A percentile compares a stretch with the other conserved stretches of the same genome.
phyloP scores from a whole-genome alignment of 805 yeast genomes.

The Pichia exigua region DNA sequence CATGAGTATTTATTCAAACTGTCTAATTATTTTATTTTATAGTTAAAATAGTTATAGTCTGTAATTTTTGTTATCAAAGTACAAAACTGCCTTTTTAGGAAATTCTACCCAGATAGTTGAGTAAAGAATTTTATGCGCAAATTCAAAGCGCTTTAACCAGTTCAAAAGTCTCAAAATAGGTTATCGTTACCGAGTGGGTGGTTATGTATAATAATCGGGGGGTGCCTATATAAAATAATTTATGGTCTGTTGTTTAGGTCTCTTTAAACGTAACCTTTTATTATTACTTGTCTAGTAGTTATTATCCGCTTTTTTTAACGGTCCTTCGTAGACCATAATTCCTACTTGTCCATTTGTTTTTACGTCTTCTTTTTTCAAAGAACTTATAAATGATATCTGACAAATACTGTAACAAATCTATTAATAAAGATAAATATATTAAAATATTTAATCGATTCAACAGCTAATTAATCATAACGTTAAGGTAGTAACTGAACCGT shows the following conservation, averaged over 20 bases:
- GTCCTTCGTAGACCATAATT: too few relatives aligned
- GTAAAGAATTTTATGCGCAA: background rate
- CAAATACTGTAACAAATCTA: background rate
- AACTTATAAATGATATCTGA: too few relatives aligned
- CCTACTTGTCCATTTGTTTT: too few relatives aligned
- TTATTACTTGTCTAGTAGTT: too few relatives aligned
- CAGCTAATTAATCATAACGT: conserved; percentile 27
- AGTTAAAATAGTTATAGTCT: background rate
- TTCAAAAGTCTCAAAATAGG: background rate
- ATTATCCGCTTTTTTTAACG: too few relatives aligned
- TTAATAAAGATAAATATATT: too few relatives aligned
- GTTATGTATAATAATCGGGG: background rate
- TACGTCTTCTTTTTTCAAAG: too few relatives aligned
- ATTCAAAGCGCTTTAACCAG: background rate
- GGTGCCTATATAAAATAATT: too few relatives aligned
- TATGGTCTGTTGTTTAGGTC: too few relatives aligned
- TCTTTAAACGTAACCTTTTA: too few relatives aligned
- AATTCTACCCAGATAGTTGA: conserved; percentile 2
- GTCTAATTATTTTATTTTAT: background rate
- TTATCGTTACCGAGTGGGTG: background rate
- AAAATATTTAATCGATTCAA: background rate
- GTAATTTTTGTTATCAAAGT: conserved; percentile 2
- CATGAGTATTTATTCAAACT: background rate
- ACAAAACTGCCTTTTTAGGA: conserved; percentile 7
- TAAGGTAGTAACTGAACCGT: conserved; percentile 43